Conservation (phyloP, 345 rosid species). For the Stellera chamaejasme region DNA sequence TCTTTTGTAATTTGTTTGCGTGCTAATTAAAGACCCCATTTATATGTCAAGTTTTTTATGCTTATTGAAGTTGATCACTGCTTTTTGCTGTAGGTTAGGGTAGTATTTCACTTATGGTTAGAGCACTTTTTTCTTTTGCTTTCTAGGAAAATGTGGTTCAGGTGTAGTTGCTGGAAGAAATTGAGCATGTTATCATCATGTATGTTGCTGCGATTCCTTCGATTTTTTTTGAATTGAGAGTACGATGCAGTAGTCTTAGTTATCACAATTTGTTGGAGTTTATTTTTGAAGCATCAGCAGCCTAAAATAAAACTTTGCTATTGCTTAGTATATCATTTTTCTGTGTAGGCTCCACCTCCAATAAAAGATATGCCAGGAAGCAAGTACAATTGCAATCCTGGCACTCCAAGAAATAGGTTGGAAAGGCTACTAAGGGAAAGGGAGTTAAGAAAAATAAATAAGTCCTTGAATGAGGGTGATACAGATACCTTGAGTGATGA, state of each 20-base stretch:
- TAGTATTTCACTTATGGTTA: neutral
- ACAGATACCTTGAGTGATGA: slow-evolving; percentile 18
- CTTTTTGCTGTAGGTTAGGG: neutral
- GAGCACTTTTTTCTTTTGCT: no score
- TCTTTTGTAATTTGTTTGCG: no score
- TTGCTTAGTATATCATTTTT: neutral
- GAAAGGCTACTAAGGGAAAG: slow-evolving; percentile 50
- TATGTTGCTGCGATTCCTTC: neutral
- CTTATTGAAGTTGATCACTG: neutral
- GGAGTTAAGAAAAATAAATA: slow-evolving; percentile 34
- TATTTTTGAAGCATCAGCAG: neutral
- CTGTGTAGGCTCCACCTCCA: slow-evolving; percentile 19
- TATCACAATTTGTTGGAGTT: neutral
- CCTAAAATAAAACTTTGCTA: neutral
- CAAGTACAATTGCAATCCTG: slow-evolving; percentile 26
- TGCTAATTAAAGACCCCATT: no score
- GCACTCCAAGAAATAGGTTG: slow-evolving; percentile 36
- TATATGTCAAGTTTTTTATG: no score
- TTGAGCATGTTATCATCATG: neutral
- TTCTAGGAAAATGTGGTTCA: neutral
- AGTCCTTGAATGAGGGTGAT: slow-evolving; percentile 26
- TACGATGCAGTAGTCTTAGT: neutral
- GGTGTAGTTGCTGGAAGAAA: neutral
- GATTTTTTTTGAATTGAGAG: neutral
- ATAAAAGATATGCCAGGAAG: slow-evolving; percentile 30